Conservation (phyloP, 768 basidiomycete species). For the Boletellus emodensis region DNA sequence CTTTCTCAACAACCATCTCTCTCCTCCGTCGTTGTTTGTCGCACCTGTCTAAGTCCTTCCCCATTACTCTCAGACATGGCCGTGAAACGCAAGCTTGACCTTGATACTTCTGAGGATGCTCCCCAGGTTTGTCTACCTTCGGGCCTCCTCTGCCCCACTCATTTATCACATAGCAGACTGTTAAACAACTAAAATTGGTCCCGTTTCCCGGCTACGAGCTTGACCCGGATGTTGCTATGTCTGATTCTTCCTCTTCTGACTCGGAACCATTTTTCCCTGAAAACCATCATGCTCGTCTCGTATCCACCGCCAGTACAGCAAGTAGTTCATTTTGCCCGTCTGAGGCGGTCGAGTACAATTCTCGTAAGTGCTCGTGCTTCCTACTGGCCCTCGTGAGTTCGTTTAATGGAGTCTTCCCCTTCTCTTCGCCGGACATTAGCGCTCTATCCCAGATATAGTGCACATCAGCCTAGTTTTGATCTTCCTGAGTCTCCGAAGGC, state of each 20-base stretch:
- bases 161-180: slow-evolving; percentile 36
- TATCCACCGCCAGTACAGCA: slow-evolving; percentile 61
- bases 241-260: slow-evolving; percentile 48
- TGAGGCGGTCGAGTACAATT: slow-evolving; percentile 42
- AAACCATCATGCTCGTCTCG: slow-evolving; percentile 55
- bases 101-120: slow-evolving; percentile 50
- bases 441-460: slow-evolving; percentile 59
- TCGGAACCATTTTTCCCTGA: slow-evolving; percentile 54
- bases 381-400: no score
- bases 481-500: slow-evolving; percentile 43
- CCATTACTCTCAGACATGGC: slow-evolving; percentile 45
- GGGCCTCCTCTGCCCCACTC: slow-evolving; percentile 14
- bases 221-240: slow-evolving; percentile 71
- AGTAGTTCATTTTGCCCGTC: slow-evolving; percentile 46
- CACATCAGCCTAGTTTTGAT: slow-evolving; percentile 56
- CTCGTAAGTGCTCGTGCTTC: slow-evolving; percentile 39
- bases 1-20: slow-evolving; percentile 26
- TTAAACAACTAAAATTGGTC: slow-evolving; percentile 70
- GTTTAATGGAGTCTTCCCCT: no score
- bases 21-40: slow-evolving; percentile 1
- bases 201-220: slow-evolving; percentile 65
- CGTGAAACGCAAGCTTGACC: slow-evolving; percentile 71
- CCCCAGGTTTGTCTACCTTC: slow-evolving; percentile 39
- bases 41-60: slow-evolving; percentile 5
- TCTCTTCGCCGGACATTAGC: slow-evolving; percentile 11